phyloP scores from a whole-genome alignment of 306 rosid species.

The Vigna nakashimae region DNA sequence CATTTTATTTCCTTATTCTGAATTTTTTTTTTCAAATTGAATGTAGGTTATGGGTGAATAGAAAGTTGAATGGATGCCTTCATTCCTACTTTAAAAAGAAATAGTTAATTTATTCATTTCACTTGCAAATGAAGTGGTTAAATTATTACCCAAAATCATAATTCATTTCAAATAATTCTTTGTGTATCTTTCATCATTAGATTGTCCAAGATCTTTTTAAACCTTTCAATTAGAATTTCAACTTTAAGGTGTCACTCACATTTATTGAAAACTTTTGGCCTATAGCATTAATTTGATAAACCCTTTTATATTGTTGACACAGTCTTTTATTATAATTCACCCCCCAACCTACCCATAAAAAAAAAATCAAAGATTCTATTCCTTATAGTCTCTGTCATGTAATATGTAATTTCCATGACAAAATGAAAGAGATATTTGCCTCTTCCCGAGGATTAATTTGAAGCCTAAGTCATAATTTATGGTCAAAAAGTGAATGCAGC shows the following conservation, averaged over 20 bases:
- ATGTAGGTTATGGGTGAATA: background rate
- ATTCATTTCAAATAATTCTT: slow-evolving; percentile 25
- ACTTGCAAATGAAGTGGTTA: slow-evolving; percentile 34
- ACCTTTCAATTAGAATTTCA: slow-evolving; percentile 30
- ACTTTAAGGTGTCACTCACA: slow-evolving; percentile 33
- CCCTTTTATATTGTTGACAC: background rate
- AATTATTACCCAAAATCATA: slow-evolving; percentile 24
- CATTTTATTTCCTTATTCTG: background rate
- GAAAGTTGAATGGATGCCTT: background rate
- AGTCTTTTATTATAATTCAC: slow-evolving; percentile 22
- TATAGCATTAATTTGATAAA: slow-evolving; percentile 21
- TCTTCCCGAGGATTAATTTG: slow-evolving; percentile 40
- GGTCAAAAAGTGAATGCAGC: slow-evolving; percentile 48
- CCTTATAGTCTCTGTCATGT: slow-evolving; percentile 1
- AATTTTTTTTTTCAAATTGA: background rate
- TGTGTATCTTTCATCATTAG: slow-evolving; percentile 7
- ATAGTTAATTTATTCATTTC: slow-evolving; percentile 1
- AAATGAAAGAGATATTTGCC: slow-evolving; percentile 13
- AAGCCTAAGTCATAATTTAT: slow-evolving; percentile 35
- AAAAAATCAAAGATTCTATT: slow-evolving; percentile 15
- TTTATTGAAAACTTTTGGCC: slow-evolving; percentile 13
- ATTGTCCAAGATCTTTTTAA: slow-evolving; percentile 25
- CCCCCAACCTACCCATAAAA: slow-evolving; percentile 6
- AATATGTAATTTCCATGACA: slow-evolving; percentile 12
- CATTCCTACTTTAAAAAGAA: background rate